phyloP scores from a whole-genome alignment of 441 rosid genomes.

The Pelargonium fulgidum region DNA sequence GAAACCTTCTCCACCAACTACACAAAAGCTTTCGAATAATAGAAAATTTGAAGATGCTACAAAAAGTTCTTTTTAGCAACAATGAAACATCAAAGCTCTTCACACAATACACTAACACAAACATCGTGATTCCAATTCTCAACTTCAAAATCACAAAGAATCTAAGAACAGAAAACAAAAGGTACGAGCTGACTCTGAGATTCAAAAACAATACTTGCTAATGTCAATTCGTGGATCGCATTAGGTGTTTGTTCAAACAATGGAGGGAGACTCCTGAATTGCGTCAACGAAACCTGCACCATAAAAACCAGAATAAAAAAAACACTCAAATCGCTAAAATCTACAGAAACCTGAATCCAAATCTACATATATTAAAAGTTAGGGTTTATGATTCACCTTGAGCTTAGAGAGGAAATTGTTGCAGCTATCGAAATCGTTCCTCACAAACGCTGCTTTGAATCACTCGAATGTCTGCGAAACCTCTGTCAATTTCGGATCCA shows the following conservation, averaged over 20 bases:
- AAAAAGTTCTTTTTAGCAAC: too few species aligned
- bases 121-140: too few species aligned
- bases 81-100: not conserved
- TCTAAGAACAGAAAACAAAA: not conserved
- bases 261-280: constrained; percentile 79
- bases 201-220: constrained; percentile 55
- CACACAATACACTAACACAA: not conserved
- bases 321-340: not conserved
- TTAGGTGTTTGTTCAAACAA: constrained; percentile 67
- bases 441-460: constrained; percentile 64
- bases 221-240: constrained; percentile 52
- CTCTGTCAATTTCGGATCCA: constrained; percentile 84
- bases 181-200: constrained; percentile 1
- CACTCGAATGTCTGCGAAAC: constrained; percentile 73
- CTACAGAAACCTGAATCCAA: constrained; percentile 6
- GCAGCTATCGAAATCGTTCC: constrained; percentile 54
- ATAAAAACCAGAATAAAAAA: not conserved
- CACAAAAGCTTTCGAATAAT: not conserved
- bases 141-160: not conserved
- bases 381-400: constrained; percentile 51
- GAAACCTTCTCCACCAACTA: constrained; percentile 4
- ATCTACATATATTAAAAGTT: constrained; percentile 6
- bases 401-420: constrained; percentile 59
- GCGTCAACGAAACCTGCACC: constrained; percentile 69
- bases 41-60: too few species aligned